Base-by-base conservation (phyloP, 2,329 filamentous ascomycete species). In the Penicillium sp. region DNA sequence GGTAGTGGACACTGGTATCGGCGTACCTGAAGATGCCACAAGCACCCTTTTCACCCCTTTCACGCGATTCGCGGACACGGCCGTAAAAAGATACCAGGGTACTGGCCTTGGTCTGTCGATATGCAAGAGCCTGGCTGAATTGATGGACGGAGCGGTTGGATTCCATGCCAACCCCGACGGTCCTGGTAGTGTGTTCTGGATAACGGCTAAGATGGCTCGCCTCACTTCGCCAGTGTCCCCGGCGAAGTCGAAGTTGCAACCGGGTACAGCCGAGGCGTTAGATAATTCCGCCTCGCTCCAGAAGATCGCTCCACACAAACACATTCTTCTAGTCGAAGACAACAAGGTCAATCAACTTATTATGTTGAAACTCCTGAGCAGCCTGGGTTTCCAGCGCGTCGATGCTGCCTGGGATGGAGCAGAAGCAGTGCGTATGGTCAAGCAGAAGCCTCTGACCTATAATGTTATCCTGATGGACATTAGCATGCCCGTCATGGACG, bases 51-150 rank as follows among this genome's bases (percentile, higher is more conserved):
- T 85, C 65, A 80, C 78, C 3, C 82, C 82, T 0, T 85, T 85
- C 57, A 81, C 77, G 7, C 82, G 83, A 61, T 79, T 83, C 55
- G 81, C 83, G 58, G 80, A 80, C 53, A 80, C 79, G 2, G 76
- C 77, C n/a, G 79, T 78, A 2, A 81, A 82, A 60, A 75, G 75
- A 49, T 83, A 81, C 56, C 81, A 82, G 59, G 82, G 83, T 4
- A 84, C 82, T 5, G 83, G 83, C 0, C 71, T 85, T 2, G 83
- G 83, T 2, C 70, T 85, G 3, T 82, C 81, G 10, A 85, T 85
- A 38, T 83, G 81, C 60, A 84, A 84, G 64, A 82, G 78, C 52
- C 66, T 85, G 11, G 79, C 78, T 0, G 80, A 83, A 64, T 73
- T 84, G 25, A 84, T 85, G 82, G 81, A 80, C 23, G 84, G 84